Evolutionary conservation across 2,329 filamentous ascomycete species (phyloP).

Genomic region (Microcyclosporella mali): DNA sequence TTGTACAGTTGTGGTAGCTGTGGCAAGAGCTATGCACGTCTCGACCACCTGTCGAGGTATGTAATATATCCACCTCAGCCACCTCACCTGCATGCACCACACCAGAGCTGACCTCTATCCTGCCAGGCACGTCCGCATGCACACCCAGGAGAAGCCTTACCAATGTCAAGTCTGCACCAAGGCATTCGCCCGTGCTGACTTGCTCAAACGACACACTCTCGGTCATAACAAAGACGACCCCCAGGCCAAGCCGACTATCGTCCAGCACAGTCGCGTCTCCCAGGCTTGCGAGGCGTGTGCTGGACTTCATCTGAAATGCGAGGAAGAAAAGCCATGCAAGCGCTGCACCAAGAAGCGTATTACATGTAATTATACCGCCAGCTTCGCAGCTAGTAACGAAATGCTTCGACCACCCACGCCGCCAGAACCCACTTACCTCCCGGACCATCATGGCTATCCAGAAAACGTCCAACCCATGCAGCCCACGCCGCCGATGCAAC

Average conservation of each 20-base stretch:
- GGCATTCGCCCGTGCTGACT: conserved; percentile 43
- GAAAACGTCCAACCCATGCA: conserved; percentile 13
- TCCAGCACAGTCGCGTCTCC: conserved; percentile 37
- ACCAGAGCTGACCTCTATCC: background rate
- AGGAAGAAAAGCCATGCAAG: conserved; percentile 50
- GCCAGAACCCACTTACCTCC: conserved; percentile 16
- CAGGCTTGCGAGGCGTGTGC: conserved; percentile 50
- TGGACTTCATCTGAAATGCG: conserved; percentile 48
- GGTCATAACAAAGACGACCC: conserved; percentile 36
- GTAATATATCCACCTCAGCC: background rate
- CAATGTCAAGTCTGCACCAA: conserved; percentile 42
- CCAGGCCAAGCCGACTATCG: conserved; percentile 24
- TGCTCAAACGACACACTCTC: conserved; percentile 47
- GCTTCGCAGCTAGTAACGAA: conserved; percentile 17
- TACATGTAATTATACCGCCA: conserved; percentile 34
- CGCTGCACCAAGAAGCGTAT: conserved; percentile 47
- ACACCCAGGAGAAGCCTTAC: conserved; percentile 41
- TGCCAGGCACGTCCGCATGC: conserved; percentile 46
- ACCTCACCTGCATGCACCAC: background rate
- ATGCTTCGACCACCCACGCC: conserved; percentile 17
- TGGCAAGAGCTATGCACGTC: conserved; percentile 46
- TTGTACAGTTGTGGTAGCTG: conserved; percentile 49
- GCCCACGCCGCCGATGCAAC: conserved; percentile 14
- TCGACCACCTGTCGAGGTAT: conserved; percentile 43
- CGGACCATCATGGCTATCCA: conserved; percentile 17